These are phyloP conservation scores for Fusarium setosum DNA, from an alignment of 2,329 filamentous ascomycete genomes.

Conservation along the genomic window DNA sequence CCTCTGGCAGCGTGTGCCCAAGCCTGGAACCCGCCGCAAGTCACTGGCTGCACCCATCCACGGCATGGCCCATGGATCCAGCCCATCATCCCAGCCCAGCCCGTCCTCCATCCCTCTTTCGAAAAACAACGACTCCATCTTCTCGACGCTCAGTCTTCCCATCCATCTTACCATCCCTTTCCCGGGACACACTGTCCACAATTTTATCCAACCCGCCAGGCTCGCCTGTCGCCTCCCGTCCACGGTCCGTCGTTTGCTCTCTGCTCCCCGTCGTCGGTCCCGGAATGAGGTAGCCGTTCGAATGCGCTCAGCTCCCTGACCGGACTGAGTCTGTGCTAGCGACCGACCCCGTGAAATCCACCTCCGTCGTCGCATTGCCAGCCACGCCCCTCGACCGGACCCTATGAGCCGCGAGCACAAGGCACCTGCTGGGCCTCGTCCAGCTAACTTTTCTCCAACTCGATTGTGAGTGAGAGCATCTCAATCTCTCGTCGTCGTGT, in stretches of 20 bases:
- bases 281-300: constrained; percentile 70
- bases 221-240: constrained; percentile 13
- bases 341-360: constrained; percentile 42
- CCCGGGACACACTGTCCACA: constrained; percentile 26
- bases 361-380: constrained; percentile 45
- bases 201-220: constrained; percentile 15
- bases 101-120: constrained; percentile 29
- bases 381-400: constrained; percentile 44
- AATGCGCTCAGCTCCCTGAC: constrained; percentile 69
- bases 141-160: constrained; percentile 38
- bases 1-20: constrained; percentile 21
- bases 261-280: constrained; percentile 34
- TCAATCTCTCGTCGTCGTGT: constrained; percentile 16
- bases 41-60: constrained; percentile 14
- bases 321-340: constrained; percentile 63
- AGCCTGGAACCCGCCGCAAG: constrained; percentile 10
- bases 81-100: constrained; percentile 1
- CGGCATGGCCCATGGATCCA: not conserved
- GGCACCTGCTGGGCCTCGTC: constrained; percentile 69
- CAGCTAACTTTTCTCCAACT: constrained; percentile 67
- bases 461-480: constrained; percentile 58
- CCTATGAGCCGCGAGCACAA: constrained; percentile 59
- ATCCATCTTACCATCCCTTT: constrained; percentile 33
- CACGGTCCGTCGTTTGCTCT: constrained; percentile 21
- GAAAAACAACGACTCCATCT: constrained; percentile 43